Evolutionary conservation across 768 basidiomycete genomes (phyloP), one percentile per base, ranked within the genome.

Genomic region (Boletus sensibilis): DNA sequence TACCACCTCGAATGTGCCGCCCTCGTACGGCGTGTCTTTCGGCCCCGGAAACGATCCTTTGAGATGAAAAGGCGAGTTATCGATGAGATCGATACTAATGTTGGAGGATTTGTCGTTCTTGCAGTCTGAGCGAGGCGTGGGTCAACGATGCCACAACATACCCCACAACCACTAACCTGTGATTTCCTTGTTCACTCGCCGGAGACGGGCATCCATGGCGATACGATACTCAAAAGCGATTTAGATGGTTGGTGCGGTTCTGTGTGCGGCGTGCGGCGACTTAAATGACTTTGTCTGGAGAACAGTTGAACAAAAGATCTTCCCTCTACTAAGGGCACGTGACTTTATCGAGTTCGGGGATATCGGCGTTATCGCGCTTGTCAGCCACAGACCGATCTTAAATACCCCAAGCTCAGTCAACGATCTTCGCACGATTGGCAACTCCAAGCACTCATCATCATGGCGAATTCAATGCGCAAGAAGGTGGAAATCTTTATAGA

Each of bases 151-250:
- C 34, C 42, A 12, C n/a, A 10, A 7, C 33, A 11, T 23, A n/a
- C 13, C 46, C n/a, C 20, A 20, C 27, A 2, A 35, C 25, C 39
- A 60, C 79, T 58, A 47, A 87, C 92, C 94, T 60, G 86, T 74
- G 57, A 98, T 97, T 77, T 98, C 94, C 76, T 96, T 97, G 75
- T 92, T 93, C 25, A 97, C 90, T 69, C 94, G 80, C 60, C 94
- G 83, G 45, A 94, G 82, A 55, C 94, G 81, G 53, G 94, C 94
- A 69, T 97, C 93, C 84, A 94, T 93, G 50, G 27, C 52, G n/a
- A 50, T 50, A 43, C 7, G 9, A 41, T 44, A 38, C 33, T 53
- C n/a, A n/a, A 61, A 14, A 50, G 40, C 11, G 20, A 23, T 45
- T 39, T 23, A 21, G 33, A 37, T 46, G 9, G 34, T 35, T 39